These are phyloP conservation scores for Tricladium varicosporioides DNA, from an alignment of 2,329 filamentous ascomycete species.

Conservation along the genomic window DNA sequence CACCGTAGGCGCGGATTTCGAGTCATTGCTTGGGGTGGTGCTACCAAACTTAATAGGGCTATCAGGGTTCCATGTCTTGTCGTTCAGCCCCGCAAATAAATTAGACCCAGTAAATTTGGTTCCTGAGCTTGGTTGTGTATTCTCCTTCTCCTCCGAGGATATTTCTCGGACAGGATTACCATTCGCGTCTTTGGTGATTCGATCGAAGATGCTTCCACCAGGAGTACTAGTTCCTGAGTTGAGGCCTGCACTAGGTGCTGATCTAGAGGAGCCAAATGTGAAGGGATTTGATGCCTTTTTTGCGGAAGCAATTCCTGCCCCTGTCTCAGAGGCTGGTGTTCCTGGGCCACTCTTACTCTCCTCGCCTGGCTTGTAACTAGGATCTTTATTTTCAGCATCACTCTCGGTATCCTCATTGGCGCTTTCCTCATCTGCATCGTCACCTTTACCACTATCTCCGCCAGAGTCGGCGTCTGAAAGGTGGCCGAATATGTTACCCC, in stretches of 20 bases:
- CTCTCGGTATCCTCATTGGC: conserved; percentile 43
- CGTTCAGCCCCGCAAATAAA: conserved; percentile 27
- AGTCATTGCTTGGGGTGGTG: conserved; percentile 20
- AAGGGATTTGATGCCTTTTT: conserved; percentile 23
- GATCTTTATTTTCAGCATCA: conserved; percentile 34
- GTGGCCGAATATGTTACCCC: conserved; percentile 57
- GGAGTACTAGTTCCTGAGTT: conserved; percentile 38
- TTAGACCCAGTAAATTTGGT: conserved; percentile 19
- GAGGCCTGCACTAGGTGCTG: conserved; percentile 36
- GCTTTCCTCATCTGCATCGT: conserved; percentile 43
- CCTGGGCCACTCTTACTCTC: conserved; percentile 21
- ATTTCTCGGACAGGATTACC: conserved; percentile 46
- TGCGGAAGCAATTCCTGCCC: conserved; percentile 26
- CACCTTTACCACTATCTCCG: conserved; percentile 43
- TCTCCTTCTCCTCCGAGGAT: conserved; percentile 34
- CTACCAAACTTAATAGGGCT: conserved; percentile 46
- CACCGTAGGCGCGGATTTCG: conserved; percentile 10
- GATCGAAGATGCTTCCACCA: conserved; percentile 54
- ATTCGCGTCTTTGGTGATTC: conserved; percentile 49
- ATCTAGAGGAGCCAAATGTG: conserved; percentile 8
- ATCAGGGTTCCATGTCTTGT: conserved; percentile 49
- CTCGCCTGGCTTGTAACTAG: conserved; percentile 21
- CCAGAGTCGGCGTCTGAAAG: conserved; percentile 49
- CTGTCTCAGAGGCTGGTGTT: conserved; percentile 26
- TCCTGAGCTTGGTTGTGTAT: conserved; percentile 29